These are phyloP conservation scores for Sequoia sempervirens DNA, from an alignment of 75 land plant species.

Conservation along the genomic window DNA sequence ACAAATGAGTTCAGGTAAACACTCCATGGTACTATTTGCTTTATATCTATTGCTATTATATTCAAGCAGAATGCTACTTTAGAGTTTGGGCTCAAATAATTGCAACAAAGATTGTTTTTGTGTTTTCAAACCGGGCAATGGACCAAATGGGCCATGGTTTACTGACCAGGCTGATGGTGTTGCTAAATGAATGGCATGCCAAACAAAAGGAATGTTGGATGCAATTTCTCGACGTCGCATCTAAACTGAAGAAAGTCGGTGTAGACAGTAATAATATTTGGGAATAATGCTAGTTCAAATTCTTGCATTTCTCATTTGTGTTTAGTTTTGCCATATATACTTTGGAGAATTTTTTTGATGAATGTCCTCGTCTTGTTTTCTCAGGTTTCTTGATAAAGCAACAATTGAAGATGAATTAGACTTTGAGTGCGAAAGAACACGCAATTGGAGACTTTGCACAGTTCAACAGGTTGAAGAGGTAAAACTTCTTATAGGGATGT, in stretches of 20 bases:
- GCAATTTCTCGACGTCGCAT: not conserved
- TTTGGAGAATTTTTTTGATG: not conserved
- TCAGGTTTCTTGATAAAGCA: conserved; percentile 40
- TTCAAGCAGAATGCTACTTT: not conserved
- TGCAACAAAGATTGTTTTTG: not conserved
- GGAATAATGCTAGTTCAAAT: not conserved
- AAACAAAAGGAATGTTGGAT: not conserved
- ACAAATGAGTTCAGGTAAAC: conserved; percentile 23
- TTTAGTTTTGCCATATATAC: not conserved
- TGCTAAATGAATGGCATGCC: not conserved
- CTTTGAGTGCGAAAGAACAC: no score
- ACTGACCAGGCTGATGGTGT: not conserved
- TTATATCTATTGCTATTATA: not conserved
- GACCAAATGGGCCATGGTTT: not conserved
- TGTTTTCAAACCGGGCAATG: not conserved
- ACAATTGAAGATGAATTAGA: conserved; percentile 18
- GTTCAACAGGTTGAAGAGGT: conserved; percentile 27
- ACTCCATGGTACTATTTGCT: not conserved
- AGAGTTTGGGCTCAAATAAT: not conserved
- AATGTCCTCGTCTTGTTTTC: conserved; percentile 14
- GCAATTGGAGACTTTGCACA: conserved; percentile 21
- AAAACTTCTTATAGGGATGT: conserved; percentile 39
- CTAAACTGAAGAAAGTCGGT: not conserved
- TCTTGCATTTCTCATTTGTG: conserved; percentile 23
- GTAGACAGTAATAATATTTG: not conserved